Percentiles rank a stretch among this genome's conserved stretches.
phyloP scores from a whole-genome alignment of 2,329 filamentous ascomycete species.

The Pseudogymnoascus sp. region DNA sequence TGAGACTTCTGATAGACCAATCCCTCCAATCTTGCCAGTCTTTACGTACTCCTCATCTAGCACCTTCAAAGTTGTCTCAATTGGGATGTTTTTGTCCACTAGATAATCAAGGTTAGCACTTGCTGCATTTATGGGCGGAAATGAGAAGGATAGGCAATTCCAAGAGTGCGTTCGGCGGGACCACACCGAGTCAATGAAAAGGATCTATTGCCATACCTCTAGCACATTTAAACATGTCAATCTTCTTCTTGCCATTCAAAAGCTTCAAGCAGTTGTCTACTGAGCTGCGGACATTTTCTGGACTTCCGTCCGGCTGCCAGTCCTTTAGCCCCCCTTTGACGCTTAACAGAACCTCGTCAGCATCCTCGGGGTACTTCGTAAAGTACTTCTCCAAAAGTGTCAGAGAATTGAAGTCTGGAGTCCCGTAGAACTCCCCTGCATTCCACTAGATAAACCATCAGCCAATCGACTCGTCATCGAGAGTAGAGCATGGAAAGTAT shows the following conservation, averaged over 20 bases:
- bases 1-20: conserved; percentile 37
- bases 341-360: conserved; percentile 52
- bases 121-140: background rate
- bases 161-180: background rate
- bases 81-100: conserved; percentile 38
- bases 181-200: background rate
- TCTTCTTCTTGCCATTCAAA: conserved; percentile 41
- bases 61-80: conserved; percentile 33
- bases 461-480: conserved; percentile 15
- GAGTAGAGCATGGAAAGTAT: background rate
- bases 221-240: conserved; percentile 50
- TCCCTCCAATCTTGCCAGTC: conserved; percentile 38
- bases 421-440: conserved; percentile 59
- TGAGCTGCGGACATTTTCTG: conserved; percentile 47
- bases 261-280: conserved; percentile 49
- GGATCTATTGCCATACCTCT: conserved; percentile 22
- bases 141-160: background rate
- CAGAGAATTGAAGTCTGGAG: conserved; percentile 50
- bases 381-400: conserved; percentile 57
- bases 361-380: conserved; percentile 55
- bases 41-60: conserved; percentile 23
- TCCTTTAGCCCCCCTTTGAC: conserved; percentile 51
- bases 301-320: conserved; percentile 42
- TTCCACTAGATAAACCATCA: conserved; percentile 46
- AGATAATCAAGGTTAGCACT: background rate